Base-by-base conservation (phyloP, 805 yeast genomes). In the Metschnikowia continentalis region DNA sequence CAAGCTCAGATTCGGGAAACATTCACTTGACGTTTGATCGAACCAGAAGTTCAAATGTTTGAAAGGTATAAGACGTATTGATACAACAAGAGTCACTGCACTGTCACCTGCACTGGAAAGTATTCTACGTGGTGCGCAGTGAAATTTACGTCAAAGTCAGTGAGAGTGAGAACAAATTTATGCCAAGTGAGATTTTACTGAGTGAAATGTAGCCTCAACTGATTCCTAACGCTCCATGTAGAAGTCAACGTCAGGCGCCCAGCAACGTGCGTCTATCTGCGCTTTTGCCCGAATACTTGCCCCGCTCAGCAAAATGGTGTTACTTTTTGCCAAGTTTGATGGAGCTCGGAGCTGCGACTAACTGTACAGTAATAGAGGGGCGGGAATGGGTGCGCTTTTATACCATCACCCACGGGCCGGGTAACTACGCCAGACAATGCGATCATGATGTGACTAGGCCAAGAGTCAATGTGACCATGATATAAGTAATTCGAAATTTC, bases 221-320 rank as follows among this genome's bases (percentile, higher is more conserved):
- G 61, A 58, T 58, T 58, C 61, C 61, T 56, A 57, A 53, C 61
- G 59, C 48, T 55, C 56, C 60, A 58, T 55, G 30, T 53, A 52
- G 50, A 47, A 45, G 60, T 58, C 61, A 57, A 54, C 61, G 60
- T 50, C 61, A 54, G 61, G 61, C 61, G 61, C 61, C 61, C 61
- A 58, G 61, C 59, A 58, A 57, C 61, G 61, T 58, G 61, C 61
- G 39, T 53, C 48, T 41, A 49, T 58, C 59, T 58, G 51, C 60
- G 61, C 61, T 53, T 57, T 37, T 47, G 59, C 60, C 60, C 53
- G 52, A 33, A 33, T 26, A 54, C 35, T 38, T 46, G 46, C 60
- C 46, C 54, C 61, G 52, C 47, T 48, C 57, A 47, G 46, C 51
- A 49, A 33, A 38, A 45, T 20, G 51, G 17, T 30, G 33, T 38